These are phyloP conservation scores for Hymenoscyphus fructigenus DNA, from an alignment of 2,329 filamentous ascomycete species.

Conservation along the genomic window DNA sequence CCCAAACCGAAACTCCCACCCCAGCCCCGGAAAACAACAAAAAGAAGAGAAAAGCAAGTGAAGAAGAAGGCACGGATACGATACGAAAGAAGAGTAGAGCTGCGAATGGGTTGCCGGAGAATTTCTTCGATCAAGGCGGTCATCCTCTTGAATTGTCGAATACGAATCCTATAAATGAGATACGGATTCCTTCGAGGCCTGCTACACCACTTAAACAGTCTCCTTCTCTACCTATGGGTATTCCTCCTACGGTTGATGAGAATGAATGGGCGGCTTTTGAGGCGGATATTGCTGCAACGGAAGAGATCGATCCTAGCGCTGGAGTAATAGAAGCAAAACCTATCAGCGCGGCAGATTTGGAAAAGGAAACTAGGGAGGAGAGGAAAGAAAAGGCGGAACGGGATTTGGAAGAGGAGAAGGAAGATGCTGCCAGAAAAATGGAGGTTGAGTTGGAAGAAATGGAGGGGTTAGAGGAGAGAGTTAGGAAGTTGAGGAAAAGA, in stretches of 20 bases:
- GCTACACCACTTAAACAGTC: slow-evolving; percentile 53
- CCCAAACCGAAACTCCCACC: slow-evolving; percentile 9
- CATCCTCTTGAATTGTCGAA: slow-evolving; percentile 37
- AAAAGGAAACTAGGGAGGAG: slow-evolving; percentile 50
- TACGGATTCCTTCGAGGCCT: slow-evolving; percentile 63
- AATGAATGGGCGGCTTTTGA: slow-evolving; percentile 87
- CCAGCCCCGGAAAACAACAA: slow-evolving; percentile 14
- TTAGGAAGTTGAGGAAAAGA: slow-evolving; percentile 66
- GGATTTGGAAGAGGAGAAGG: slow-evolving; percentile 64
- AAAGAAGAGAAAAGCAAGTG: slow-evolving; percentile 53
- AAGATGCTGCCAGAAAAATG: slow-evolving; percentile 71
- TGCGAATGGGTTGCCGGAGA: slow-evolving; percentile 37
- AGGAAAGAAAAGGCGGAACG: slow-evolving; percentile 51
- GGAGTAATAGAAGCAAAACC: slow-evolving; percentile 66
- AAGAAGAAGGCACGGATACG: slow-evolving; percentile 40
- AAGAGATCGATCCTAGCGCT: slow-evolving; percentile 47
- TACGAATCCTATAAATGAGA: slow-evolving; percentile 41
- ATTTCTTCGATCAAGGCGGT: slow-evolving; percentile 35
- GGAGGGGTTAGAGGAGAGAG: slow-evolving; percentile 73
- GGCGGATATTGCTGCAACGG: slow-evolving; percentile 65
- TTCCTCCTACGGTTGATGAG: slow-evolving; percentile 57
- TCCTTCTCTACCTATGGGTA: slow-evolving; percentile 39
- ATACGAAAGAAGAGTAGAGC: slow-evolving; percentile 46
- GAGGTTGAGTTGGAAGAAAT: slow-evolving; percentile 82
- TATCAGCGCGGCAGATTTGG: slow-evolving; percentile 62